Base-by-base conservation (phyloP, 192 early-diverging fungal species). In the Irineochytrium annulatum region DNA sequence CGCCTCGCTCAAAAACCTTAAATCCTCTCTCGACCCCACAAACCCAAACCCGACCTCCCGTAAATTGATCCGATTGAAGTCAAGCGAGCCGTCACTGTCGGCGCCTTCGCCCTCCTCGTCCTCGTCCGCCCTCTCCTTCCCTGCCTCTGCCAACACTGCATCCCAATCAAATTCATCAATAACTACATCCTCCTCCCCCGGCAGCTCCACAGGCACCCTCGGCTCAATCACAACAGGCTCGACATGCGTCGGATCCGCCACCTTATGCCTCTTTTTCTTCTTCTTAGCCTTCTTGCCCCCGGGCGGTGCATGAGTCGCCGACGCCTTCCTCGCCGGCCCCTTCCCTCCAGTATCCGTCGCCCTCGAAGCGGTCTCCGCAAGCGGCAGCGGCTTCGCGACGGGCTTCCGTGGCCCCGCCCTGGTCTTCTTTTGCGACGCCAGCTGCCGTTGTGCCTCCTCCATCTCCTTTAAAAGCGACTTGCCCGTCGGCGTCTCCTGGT, bases 1-100 rank as follows among this genome's bases (percentile, higher is more conserved):
- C 54, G 48, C 62, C n/a, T 39, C 62, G 48, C 56, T 52, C 39
- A 63, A 45, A 55, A 63, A 63, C 32, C 56, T 63, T 0, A 63
- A 32, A 31, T 63, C 62, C 53, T 63, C 62, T 27, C 56, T 54
- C 8, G 39, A 41, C 28, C 62, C 17, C 14, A 55, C 62, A 8
- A 55, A 52, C 1, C 62, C 62, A 26, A 54, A 52, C 11, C 54
- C 53, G 16, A 52, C 62, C 2, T 52, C 46, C 14, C 54, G 14
- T 32, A 63, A 55, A 56, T 63, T 54, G 30, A 63, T 45, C 16
- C 46, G 28, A 31, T 43, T 55, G 46, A 63, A 63, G 31, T 63
- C 62, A 5, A 63, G 32, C 22, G 35, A 43, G 28, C 52, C 62
- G 35, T 63, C 62, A 31, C 62, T 63, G 30, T 63, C 62, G 34